Evolutionary conservation across 192 early-diverging fungal genomes (phyloP).

Genomic region (Coemansia sp.): DNA sequence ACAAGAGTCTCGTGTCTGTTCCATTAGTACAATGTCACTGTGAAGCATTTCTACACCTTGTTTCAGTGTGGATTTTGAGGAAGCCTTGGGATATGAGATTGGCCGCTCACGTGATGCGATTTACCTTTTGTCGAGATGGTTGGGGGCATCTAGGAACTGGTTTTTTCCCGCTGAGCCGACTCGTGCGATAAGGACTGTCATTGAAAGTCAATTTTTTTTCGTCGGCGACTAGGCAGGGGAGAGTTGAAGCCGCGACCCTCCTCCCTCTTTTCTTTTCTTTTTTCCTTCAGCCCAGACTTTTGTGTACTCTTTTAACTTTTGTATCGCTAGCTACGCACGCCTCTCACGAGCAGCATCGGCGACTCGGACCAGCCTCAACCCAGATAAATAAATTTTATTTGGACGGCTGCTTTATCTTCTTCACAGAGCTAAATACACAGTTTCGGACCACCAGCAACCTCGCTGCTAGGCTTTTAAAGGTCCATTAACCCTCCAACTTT

Average conservation of each 20-base stretch:
- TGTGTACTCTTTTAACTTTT: background rate
- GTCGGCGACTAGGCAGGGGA: background rate
- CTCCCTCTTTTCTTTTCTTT: background rate
- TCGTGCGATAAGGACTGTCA: slow-evolving; percentile 6
- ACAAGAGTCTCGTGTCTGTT: background rate
- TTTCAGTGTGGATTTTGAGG: background rate
- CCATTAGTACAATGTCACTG: background rate
- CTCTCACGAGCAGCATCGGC: slow-evolving; percentile 1
- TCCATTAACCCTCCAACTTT: background rate
- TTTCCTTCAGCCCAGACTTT: background rate
- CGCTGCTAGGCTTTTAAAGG: background rate
- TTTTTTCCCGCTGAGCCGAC: background rate
- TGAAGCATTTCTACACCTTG: background rate
- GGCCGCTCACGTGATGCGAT: slow-evolving; percentile 7
- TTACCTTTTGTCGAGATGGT: background rate
- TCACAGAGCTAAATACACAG: background rate
- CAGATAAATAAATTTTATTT: slow-evolving; percentile 5
- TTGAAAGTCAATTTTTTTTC: background rate
- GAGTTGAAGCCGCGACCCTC: background rate
- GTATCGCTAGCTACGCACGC: background rate
- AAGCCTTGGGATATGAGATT: background rate
- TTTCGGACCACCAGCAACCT: background rate
- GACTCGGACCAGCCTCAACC: slow-evolving; percentile 5
- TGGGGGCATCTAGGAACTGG: slow-evolving; percentile 3
- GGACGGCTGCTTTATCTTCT: background rate